Evolutionary conservation across 2,329 filamentous ascomycete genomes (phyloP).

Genomic region (Chaetoscypha palmicola): DNA sequence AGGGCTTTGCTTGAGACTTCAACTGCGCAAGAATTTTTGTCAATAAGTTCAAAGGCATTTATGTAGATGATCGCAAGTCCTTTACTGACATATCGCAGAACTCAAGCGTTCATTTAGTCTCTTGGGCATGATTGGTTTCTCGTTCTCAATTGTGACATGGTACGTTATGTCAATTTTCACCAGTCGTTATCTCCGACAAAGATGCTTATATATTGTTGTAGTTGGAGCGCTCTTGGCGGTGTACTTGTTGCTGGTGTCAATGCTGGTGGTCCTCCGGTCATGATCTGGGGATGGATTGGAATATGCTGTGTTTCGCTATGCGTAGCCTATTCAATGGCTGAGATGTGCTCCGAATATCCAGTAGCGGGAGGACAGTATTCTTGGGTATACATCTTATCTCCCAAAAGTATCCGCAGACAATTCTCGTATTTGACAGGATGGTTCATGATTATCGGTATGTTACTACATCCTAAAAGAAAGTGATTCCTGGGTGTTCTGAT

Average conservation of each 20-base stretch:
- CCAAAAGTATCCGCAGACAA: constrained; percentile 37
- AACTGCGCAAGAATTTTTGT: neutral
- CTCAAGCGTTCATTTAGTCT: constrained; percentile 49
- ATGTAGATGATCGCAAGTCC: neutral
- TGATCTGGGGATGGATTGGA: constrained; percentile 51
- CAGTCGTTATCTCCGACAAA: neutral
- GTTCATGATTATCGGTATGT: constrained; percentile 41
- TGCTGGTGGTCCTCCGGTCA: constrained; percentile 50
- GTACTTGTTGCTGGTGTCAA: constrained; percentile 49
- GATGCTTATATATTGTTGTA: constrained; percentile 20
- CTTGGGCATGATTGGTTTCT: constrained; percentile 52
- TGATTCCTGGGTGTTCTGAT: too few relatives aligned
- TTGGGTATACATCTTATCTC: constrained; percentile 50
- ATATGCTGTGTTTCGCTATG: constrained; percentile 44
- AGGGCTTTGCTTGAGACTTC: too few relatives aligned
- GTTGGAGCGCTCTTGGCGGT: constrained; percentile 49
- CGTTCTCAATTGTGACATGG: constrained; percentile 51
- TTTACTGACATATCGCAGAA: constrained; percentile 32
- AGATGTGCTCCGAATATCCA: constrained; percentile 51
- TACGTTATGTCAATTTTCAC: constrained; percentile 20
- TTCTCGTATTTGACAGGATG: constrained; percentile 41
- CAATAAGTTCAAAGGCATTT: neutral
- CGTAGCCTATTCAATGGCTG: constrained; percentile 52
- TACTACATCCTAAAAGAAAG: too few relatives aligned
- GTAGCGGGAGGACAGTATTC: constrained; percentile 51